Conservation (phyloP, 73 alveolate genomes). For the Paraurostyla sp. region DNA sequence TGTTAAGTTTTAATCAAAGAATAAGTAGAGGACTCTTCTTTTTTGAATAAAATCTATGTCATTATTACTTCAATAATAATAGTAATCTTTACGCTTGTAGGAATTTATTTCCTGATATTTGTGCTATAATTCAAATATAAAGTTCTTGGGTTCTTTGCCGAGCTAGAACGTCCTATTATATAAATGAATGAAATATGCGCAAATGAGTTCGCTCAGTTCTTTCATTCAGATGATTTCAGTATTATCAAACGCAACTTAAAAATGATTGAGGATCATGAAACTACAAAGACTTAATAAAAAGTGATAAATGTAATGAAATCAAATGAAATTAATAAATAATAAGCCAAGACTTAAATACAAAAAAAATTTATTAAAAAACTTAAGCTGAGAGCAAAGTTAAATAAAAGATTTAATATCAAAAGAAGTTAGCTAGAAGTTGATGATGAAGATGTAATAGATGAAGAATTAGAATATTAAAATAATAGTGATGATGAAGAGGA, state of each 20-base stretch:
- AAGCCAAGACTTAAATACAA: neutral
- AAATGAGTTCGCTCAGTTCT: neutral
- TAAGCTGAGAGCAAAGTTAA: neutral
- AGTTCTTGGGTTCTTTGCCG: constrained; percentile 13
- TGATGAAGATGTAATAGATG: neutral
- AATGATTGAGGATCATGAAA: neutral
- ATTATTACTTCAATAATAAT: constrained; percentile 14
- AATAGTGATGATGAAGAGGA: neutral
- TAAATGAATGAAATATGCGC: neutral
- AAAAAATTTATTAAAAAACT: neutral
- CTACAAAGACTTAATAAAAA: neutral
- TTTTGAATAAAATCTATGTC: constrained; percentile 10
- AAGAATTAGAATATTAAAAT: neutral
- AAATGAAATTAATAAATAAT: neutral
- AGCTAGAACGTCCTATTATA: neutral
- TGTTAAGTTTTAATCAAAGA: neutral
- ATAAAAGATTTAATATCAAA: neutral
- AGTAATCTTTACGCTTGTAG: neutral
- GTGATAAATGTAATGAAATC: neutral
- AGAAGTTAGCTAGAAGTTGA: neutral
- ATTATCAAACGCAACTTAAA: neutral
- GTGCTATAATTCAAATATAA: neutral
- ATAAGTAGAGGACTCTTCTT: neutral
- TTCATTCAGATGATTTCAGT: neutral
- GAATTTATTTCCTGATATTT: neutral